These are phyloP conservation scores for Colletotrichum aenigma DNA, from an alignment of 2,329 filamentous ascomycete species.

Conservation along the genomic window DNA sequence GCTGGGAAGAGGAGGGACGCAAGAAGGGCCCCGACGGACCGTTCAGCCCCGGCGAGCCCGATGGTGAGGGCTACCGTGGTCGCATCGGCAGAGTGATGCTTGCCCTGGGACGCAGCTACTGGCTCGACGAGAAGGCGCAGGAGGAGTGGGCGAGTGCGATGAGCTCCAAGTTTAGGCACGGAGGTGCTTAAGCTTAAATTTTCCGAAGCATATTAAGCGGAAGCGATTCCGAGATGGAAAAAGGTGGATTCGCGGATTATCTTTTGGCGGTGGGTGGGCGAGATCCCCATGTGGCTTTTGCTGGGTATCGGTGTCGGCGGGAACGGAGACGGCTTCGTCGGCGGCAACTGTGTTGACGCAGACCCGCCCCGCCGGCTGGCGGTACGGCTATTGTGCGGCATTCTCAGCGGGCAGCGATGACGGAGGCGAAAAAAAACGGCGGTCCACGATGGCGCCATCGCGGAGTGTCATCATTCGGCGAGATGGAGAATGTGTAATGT, in stretches of 20 bases:
- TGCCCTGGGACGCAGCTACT: conserved; percentile 75
- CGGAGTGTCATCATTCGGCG: conserved; percentile 1
- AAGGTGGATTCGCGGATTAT: background rate
- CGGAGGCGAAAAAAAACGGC: background rate
- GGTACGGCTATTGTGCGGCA: background rate
- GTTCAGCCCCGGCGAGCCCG: conserved; percentile 72
- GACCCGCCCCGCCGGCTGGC: background rate
- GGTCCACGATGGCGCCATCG: conserved; percentile 14
- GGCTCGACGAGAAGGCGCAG: conserved; percentile 73
- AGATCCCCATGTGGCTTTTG: background rate
- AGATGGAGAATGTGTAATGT: background rate
- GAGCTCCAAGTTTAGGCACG: conserved; percentile 30
- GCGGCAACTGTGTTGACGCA: conserved; percentile 2
- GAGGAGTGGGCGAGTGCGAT: conserved; percentile 75
- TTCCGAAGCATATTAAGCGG: background rate
- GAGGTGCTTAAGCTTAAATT: background rate
- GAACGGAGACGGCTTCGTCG: conserved; percentile 2
- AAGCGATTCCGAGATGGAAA: background rate
- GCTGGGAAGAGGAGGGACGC: conserved; percentile 17
- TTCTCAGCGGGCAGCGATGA: background rate
- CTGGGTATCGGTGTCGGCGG: conserved; percentile 14
- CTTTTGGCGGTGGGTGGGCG: background rate
- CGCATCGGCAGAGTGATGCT: conserved; percentile 82
- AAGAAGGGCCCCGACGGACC: conserved; percentile 56
- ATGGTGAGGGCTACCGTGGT: conserved; percentile 80